phyloP scores from a whole-genome alignment of 441 rosid species.

The Gossypium laxum region DNA sequence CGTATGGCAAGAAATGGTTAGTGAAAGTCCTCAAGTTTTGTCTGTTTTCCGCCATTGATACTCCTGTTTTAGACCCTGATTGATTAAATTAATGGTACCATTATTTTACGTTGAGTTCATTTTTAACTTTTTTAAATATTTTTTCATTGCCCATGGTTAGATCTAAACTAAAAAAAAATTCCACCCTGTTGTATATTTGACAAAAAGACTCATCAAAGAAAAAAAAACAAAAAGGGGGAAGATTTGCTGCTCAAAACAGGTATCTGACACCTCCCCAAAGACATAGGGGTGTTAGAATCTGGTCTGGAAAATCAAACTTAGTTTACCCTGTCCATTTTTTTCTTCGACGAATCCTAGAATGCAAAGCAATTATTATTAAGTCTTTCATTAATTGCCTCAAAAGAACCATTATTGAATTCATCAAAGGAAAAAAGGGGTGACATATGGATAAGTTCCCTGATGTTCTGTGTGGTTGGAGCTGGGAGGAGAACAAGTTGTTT shows the following conservation, averaged over 20 bases:
- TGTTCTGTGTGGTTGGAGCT: slow-evolving; percentile 45
- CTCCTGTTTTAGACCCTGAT: slow-evolving; percentile 26
- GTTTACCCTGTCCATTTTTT: not conserved
- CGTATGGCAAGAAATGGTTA: slow-evolving; percentile 23
- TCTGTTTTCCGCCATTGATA: slow-evolving; percentile 30
- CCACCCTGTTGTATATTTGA: slow-evolving; percentile 18
- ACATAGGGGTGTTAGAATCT: slow-evolving; percentile 26
- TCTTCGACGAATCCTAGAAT: slow-evolving; percentile 29
- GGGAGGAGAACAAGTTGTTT: slow-evolving; percentile 68
- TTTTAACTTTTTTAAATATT: not conserved
- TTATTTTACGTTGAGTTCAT: slow-evolving; percentile 14
- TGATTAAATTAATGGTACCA: not conserved
- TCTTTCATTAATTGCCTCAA: slow-evolving; percentile 19
- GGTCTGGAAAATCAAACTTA: slow-evolving; percentile 25
- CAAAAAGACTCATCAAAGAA: slow-evolving; percentile 3
- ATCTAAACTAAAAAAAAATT: slow-evolving; percentile 17
- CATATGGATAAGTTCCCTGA: slow-evolving; percentile 36
- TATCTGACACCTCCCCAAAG: slow-evolving; percentile 26
- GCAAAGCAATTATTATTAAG: slow-evolving; percentile 19
- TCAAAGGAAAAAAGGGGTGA: not conserved
- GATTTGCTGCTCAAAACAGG: slow-evolving; percentile 16
- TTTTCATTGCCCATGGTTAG: slow-evolving; percentile 22
- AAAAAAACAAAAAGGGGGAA: slow-evolving; percentile 15
- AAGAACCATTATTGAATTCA: not conserved
- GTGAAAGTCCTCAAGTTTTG: slow-evolving; percentile 24